Evolutionary conservation across 2,329 filamentous ascomycete species (phyloP).

Genomic region (Simplicillium aogashimaense): DNA sequence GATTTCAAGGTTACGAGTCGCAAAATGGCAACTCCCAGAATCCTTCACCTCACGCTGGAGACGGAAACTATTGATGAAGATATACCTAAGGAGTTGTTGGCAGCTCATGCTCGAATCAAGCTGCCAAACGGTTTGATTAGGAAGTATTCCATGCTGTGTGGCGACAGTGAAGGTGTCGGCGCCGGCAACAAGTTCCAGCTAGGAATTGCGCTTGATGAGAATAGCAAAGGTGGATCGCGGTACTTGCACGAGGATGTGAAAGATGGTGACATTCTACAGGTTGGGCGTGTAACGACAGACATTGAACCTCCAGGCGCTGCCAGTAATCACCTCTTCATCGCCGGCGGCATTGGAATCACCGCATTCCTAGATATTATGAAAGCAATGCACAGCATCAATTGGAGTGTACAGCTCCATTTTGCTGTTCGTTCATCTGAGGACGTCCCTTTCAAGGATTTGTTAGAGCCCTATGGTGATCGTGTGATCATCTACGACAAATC

Average conservation of each 20-base stretch:
- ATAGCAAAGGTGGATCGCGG: conserved; percentile 49
- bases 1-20: conserved; percentile 39
- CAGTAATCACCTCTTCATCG: conserved; percentile 52
- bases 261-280: conserved; percentile 38
- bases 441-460: conserved; percentile 40
- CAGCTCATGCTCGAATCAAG: conserved; percentile 46
- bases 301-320: conserved; percentile 34
- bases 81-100: conserved; percentile 21
- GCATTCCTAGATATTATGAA: conserved; percentile 46
- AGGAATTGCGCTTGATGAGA: conserved; percentile 44
- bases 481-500: conserved; percentile 43
- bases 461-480: conserved; percentile 29
- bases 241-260: conserved; percentile 42
- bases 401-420: conserved; percentile 46
- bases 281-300: conserved; percentile 38
- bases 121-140: conserved; percentile 46
- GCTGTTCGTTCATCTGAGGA: conserved; percentile 42
- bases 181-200: conserved; percentile 42
- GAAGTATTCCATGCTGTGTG: conserved; percentile 48
- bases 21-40: conserved; percentile 35
- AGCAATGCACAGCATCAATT: conserved; percentile 31
- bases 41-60: conserved; percentile 44
- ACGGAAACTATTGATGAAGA: conserved; percentile 19
- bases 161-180: conserved; percentile 5
- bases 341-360: conserved; percentile 56